These are phyloP conservation scores for Colletotrichum siamense DNA, from an alignment of 2,329 filamentous ascomycete genomes.

Conservation along the genomic window DNA sequence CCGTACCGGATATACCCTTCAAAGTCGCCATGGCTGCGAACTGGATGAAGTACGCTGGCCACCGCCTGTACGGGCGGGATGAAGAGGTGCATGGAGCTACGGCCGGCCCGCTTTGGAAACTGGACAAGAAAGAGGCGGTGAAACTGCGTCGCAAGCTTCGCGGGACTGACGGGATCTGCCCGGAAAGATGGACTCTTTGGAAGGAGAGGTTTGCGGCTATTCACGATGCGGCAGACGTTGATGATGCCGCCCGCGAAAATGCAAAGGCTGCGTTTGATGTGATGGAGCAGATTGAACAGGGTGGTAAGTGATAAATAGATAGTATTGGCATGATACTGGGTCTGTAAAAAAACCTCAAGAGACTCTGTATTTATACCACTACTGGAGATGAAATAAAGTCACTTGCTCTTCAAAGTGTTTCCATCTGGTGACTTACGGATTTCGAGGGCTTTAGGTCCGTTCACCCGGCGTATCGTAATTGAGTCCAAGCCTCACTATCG, in stretches of 20 bases:
- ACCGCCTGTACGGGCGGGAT: not conserved
- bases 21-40: not conserved
- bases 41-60: not conserved
- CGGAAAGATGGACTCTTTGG: not conserved
- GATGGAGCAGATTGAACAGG: not conserved
- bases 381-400: not conserved
- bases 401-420: not conserved
- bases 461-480: too few relatives aligned
- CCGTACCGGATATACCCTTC: not conserved
- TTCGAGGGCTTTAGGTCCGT: not conserved
- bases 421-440: rapidly evolving
- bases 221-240: too few relatives aligned
- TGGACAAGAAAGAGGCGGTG: not conserved
- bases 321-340: not conserved
- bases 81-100: not conserved
- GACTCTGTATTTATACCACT: rapidly evolving
- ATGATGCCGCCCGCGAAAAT: not conserved
- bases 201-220: not conserved
- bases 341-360: not conserved
- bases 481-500: not conserved
- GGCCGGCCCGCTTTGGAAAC: not conserved
- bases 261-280: not conserved
- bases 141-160: not conserved
- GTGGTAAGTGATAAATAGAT: not conserved
- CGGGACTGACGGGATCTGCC: not conserved